phyloP scores from a whole-genome alignment of 352 stramenopile genomes.

The Pythium chondricola region DNA sequence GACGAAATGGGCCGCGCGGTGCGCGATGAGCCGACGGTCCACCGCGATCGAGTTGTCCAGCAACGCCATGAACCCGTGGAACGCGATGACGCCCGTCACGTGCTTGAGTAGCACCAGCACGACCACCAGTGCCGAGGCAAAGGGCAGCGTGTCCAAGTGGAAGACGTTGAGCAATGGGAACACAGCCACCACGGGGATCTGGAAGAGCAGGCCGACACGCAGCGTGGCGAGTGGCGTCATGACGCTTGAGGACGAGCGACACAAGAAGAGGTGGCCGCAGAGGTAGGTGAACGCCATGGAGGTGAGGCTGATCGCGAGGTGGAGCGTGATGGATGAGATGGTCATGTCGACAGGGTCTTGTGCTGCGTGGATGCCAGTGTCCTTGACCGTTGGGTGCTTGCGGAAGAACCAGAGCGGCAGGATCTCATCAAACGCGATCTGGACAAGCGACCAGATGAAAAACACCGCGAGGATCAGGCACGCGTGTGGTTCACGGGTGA shows the following conservation, averaged over 20 bases:
- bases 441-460: constrained; percentile 66
- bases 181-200: constrained; percentile 58
- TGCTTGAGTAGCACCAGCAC: constrained; percentile 60
- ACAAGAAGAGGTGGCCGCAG: constrained; percentile 41
- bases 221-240: constrained; percentile 76
- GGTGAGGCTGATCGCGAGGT: constrained; percentile 39
- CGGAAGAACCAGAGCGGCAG: constrained; percentile 78
- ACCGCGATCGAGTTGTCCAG: constrained; percentile 79
- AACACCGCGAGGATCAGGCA: constrained; percentile 62
- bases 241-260: constrained; percentile 47
- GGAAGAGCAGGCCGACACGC: constrained; percentile 68
- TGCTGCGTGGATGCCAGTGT: constrained; percentile 27
- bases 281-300: constrained; percentile 50
- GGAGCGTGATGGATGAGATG: constrained; percentile 56
- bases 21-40: constrained; percentile 59
- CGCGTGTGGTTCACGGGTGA: constrained; percentile 58
- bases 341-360: constrained; percentile 10
- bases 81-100: constrained; percentile 46
- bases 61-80: constrained; percentile 56
- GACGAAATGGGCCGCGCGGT: constrained; percentile 58
- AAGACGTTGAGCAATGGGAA: constrained; percentile 74
- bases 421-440: constrained; percentile 77
- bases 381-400: constrained; percentile 39
- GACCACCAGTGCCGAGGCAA: constrained; percentile 55
- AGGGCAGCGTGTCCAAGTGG: constrained; percentile 53